Percentiles rank a stretch among this genome's conserved stretches.
These are phyloP conservation scores for Byssochlamys sp. DNA, from an alignment of 2,329 filamentous ascomycete species.

Conservation along the genomic window DNA sequence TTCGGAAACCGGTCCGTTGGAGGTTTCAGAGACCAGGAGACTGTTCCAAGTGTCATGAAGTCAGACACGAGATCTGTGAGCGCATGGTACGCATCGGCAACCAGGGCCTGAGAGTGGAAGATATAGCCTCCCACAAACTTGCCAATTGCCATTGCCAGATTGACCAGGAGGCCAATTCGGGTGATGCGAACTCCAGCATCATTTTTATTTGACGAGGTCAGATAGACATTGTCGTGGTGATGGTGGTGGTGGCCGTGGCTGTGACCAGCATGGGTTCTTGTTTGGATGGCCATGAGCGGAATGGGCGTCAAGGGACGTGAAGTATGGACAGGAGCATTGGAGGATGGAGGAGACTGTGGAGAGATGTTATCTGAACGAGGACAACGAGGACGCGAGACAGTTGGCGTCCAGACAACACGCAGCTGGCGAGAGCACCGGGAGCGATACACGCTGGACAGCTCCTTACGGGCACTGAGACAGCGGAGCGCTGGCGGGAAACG, in stretches of 20 bases:
- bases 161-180: constrained; percentile 75
- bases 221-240: constrained; percentile 74
- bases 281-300: constrained; percentile 34
- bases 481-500: constrained; percentile 12
- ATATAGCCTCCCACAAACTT: constrained; percentile 87
- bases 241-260: constrained; percentile 58
- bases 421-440: constrained; percentile 10
- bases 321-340: not conserved
- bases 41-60: constrained; percentile 83
- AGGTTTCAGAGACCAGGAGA: constrained; percentile 82
- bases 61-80: constrained; percentile 92
- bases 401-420: constrained; percentile 15
- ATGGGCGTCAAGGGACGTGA: constrained; percentile 21
- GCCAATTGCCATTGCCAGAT: constrained; percentile 84
- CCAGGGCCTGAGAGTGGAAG: constrained; percentile 88
- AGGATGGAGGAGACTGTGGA: constrained; percentile 2
- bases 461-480: constrained; percentile 8
- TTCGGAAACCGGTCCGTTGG: constrained; percentile 75
- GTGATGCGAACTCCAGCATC: constrained; percentile 94
- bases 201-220: constrained; percentile 72
- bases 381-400: constrained; percentile 3
- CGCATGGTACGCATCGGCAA: constrained; percentile 90
- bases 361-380: constrained; percentile 6
- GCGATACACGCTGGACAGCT: constrained; percentile 3
- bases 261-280: constrained; percentile 43